Base-by-base conservation (phyloP, 2,329 filamentous ascomycete species). In the Aspergillus caelatus region DNA sequence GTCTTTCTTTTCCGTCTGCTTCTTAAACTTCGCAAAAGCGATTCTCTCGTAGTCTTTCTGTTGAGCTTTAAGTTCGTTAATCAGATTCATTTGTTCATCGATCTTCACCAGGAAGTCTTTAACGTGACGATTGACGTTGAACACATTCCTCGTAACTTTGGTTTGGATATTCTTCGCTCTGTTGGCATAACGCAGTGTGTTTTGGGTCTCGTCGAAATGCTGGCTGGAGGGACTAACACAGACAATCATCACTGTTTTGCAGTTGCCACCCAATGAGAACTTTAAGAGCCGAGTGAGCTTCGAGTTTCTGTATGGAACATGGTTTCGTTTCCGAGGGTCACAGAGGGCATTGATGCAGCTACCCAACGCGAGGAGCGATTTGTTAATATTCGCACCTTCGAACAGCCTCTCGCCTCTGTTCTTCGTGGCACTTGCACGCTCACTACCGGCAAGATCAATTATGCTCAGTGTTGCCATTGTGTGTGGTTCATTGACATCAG, bases 71-170 rank as follows among this genome's bases (percentile, higher is more conserved):
- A 99, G 86, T 76, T 98, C 94, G 70, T 96, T 97, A 78, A 99
- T 99, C 74, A 97, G 80, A n/a, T 89, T 90, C 85, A 97, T 94
- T 77, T 99, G 94, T 80, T 99, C 95, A 75, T 99, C 94, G 72
- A 99, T 99, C 85, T 98, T 98, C 83, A 97, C 95, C 76, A 99
- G 81, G 80, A 97, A 99, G 79, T 99, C 95, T 82, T 99, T 99
- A 73, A 99, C 95, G 80, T 99, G 95, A 65, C 95, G 91, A 77
- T 99, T 97, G 67, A 99, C 95, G 77, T 99, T 99, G 82, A 96
- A 99, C 28, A 98, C 94, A 75, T 99, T 99, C 73, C 94, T 89
- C n/a, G 95, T 97, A 62, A 97, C 93, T 84, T 99, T 99, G 63
- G 95, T 99, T 81, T 98, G 96, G 75, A 99, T 99, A 74, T 99